Evolutionary conservation across 768 basidiomycete genomes (phyloP).

Genomic region (Kwoniella pini): DNA sequence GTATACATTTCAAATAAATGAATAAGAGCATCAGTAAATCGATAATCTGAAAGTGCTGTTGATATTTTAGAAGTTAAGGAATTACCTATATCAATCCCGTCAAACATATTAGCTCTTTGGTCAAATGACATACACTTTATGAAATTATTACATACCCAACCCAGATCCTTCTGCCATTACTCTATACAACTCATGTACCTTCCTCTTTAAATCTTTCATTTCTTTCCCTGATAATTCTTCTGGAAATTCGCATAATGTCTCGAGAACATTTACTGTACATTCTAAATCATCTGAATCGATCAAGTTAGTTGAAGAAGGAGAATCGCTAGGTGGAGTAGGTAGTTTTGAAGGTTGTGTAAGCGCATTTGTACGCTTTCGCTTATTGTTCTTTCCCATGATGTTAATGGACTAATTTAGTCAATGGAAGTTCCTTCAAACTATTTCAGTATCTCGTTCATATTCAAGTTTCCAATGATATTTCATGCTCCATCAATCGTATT

Average conservation of each 20-base stretch:
- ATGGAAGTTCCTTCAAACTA: no score
- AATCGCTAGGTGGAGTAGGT: constrained; percentile 14
- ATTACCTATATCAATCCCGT: no score
- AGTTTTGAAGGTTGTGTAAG: background rate
- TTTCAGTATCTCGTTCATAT: no score
- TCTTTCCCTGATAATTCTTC: constrained; percentile 37
- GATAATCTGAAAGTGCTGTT: constrained; percentile 51
- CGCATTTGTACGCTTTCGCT: constrained; percentile 19
- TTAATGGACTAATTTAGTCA: background rate
- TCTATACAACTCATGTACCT: constrained; percentile 41
- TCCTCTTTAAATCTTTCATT: constrained; percentile 46
- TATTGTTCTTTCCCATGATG: constrained; percentile 33
- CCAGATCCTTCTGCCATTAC: constrained; percentile 41
- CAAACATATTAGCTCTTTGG: no score
- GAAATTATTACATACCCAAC: constrained; percentile 23
- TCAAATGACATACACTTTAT: no score
- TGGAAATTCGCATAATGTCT: constrained; percentile 36
- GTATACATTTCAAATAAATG: constrained; percentile 62
- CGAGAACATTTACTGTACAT: constrained; percentile 38
- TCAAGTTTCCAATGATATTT: no score
- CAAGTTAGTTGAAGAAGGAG: constrained; percentile 12
- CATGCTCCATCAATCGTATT: no score
- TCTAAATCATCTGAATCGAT: constrained; percentile 43
- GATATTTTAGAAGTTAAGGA: constrained; percentile 44
- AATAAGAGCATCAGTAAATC: constrained; percentile 60